phyloP scores from a whole-genome alignment of 305 asterid genomes.

The Nicotiana rustica region DNA sequence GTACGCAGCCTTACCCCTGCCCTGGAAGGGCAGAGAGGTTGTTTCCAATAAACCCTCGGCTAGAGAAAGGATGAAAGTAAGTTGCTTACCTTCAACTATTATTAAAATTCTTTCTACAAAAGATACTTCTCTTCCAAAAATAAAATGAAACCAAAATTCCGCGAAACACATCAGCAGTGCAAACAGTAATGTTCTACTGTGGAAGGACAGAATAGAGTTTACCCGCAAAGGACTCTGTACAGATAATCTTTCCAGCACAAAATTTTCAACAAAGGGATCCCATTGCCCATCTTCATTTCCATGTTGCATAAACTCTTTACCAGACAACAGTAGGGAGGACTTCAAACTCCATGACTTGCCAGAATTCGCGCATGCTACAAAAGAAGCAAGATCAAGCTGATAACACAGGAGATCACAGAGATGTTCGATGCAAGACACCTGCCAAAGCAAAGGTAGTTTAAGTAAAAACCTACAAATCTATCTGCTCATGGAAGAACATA shows the following conservation, averaged over 20 bases:
- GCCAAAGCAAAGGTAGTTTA: constrained; percentile 49
- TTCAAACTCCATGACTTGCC: constrained; percentile 92
- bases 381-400: constrained; percentile 95
- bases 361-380: constrained; percentile 90
- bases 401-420: constrained; percentile 95
- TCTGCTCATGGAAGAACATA: constrained; percentile 27
- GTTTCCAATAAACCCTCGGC: too few species aligned
- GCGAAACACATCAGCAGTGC: constrained; percentile 12
- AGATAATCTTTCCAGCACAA: constrained; percentile 93
- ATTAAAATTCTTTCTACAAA: neutral
- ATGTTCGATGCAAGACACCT: constrained; percentile 88
- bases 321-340: constrained; percentile 80
- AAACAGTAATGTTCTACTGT: constrained; percentile 1
- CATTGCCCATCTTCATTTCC: constrained; percentile 60
- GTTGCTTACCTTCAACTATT: constrained; percentile 19
- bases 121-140: neutral
- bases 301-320: constrained; percentile 60
- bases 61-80: neutral
- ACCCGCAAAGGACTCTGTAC: constrained; percentile 98
- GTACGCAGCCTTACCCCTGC: too few species aligned
- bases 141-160: neutral
- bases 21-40: too few species aligned
- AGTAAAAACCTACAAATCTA: constrained; percentile 33
- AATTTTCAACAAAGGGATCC: constrained; percentile 97
- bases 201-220: constrained; percentile 44